A percentile compares a stretch with the other conserved stretches of the same genome.
These are phyloP conservation scores for Sugiyamaella smithiae DNA, from an alignment of 805 yeast genomes.

Conservation along the genomic window DNA sequence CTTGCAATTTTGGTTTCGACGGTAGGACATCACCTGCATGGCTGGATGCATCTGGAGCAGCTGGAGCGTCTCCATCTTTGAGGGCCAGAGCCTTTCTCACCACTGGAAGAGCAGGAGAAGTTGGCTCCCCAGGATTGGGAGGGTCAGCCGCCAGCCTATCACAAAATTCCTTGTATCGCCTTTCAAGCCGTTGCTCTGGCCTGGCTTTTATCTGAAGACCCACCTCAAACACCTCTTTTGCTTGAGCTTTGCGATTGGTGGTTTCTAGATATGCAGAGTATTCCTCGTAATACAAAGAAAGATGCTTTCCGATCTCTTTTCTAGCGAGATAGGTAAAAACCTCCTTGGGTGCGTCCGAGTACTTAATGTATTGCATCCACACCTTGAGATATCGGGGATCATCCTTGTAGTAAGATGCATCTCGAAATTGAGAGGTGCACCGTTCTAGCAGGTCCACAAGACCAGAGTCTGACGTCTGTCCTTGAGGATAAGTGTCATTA, in stretches of 20 bases:
- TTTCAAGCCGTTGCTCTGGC: constrained; percentile 51
- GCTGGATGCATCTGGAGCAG: constrained; percentile 10
- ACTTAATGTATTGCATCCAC: constrained; percentile 77
- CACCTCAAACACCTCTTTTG: constrained; percentile 53
- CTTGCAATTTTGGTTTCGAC: constrained; percentile 38
- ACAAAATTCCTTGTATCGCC: constrained; percentile 45
- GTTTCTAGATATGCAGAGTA: constrained; percentile 65
- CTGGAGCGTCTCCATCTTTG: constrained; percentile 35
- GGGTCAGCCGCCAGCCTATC: constrained; percentile 36
- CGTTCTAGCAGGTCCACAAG: constrained; percentile 62
- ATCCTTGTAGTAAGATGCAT: constrained; percentile 64
- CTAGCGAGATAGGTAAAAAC: constrained; percentile 67
- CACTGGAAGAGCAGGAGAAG: constrained; percentile 37
- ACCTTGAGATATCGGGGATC: constrained; percentile 77
- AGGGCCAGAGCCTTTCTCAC: constrained; percentile 37
- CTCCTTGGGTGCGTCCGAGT: constrained; percentile 66
- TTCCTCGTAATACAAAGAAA: constrained; percentile 75
- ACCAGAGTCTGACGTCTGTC: constrained; percentile 60
- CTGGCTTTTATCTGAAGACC: constrained; percentile 64
- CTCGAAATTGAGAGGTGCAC: constrained; percentile 67
- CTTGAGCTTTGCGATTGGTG: constrained; percentile 47
- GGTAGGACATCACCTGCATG: constrained; percentile 1
- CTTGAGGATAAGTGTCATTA: constrained; percentile 55
- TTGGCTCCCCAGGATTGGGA: constrained; percentile 31
- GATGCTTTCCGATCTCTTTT: constrained; percentile 63